A percentile compares a stretch with the other conserved stretches of the same genome.
These are phyloP conservation scores for Ilyonectria sp. DNA, from an alignment of 2,329 filamentous ascomycete species.

Conservation along the genomic window DNA sequence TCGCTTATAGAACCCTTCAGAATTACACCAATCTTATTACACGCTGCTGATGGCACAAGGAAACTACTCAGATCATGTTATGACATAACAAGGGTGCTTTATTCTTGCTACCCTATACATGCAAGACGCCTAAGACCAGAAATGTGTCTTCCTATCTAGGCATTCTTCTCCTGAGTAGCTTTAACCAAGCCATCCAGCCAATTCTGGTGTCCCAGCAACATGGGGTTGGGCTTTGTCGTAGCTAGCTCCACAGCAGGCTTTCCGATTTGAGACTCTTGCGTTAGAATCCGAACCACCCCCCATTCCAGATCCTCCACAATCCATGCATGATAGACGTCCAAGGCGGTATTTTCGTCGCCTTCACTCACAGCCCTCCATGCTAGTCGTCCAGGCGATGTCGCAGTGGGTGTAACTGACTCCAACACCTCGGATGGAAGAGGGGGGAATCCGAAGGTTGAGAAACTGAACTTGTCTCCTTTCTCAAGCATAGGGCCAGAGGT, in stretches of 20 bases:
- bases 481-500: conserved; percentile 41
- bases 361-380: conserved; percentile 45
- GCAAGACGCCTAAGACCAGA: neutral
- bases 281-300: conserved; percentile 47
- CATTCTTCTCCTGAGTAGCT: conserved; percentile 19
- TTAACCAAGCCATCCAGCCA: conserved; percentile 48
- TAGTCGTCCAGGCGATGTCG: conserved; percentile 38
- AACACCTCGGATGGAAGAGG: conserved; percentile 42
- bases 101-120: neutral
- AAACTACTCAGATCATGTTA: no score
- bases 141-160: neutral
- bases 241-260: conserved; percentile 41
- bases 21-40: neutral
- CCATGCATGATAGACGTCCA: conserved; percentile 50
- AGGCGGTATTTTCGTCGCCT: conserved; percentile 29
- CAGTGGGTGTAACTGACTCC: conserved; percentile 42
- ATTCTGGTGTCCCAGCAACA: conserved; percentile 49
- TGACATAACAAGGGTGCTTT: neutral
- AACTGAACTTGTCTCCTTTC: conserved; percentile 47
- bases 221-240: conserved; percentile 43
- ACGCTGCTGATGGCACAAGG: no score
- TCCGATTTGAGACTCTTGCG: conserved; percentile 51
- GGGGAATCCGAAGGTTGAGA: conserved; percentile 50
- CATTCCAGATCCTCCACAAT: conserved; percentile 49
- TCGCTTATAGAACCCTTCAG: neutral